A percentile compares a stretch with the other conserved stretches of the same genome.
Conservation (phyloP, 2,329 filamentous ascomycete genomes). For the Pseudohalonectria lignicola region DNA sequence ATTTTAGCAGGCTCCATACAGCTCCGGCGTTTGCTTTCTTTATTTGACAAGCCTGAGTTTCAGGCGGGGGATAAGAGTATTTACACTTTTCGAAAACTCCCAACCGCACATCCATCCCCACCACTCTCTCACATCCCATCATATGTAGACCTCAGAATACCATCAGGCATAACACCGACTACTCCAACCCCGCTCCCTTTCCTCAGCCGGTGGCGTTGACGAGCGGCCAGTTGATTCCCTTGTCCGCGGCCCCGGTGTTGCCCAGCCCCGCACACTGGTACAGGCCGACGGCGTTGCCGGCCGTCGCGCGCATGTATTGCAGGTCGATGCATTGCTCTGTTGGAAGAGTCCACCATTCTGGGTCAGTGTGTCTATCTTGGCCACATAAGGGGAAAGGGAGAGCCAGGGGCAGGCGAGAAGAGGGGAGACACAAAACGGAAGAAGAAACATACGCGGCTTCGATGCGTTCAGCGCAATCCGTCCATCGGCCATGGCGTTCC, state of each 20-base stretch:
- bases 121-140: too few species aligned
- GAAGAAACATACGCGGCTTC: conserved; percentile 20
- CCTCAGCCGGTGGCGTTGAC: conserved; percentile 1
- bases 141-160: too few species aligned
- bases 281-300: conserved; percentile 27
- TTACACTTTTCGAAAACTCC: too few species aligned
- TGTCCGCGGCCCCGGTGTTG: conserved; percentile 25
- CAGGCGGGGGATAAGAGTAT: too few species aligned
- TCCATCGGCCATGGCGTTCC: conserved; percentile 24
- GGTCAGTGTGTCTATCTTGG: neutral
- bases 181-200: too few species aligned
- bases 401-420: neutral
- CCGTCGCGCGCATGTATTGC: conserved; percentile 26
- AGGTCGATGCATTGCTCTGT: conserved; percentile 28
- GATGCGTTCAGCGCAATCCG: conserved; percentile 23
- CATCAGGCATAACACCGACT: too few species aligned
- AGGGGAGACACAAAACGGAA: neutral
- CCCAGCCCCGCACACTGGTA: conserved; percentile 26
- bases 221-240: conserved; percentile 28
- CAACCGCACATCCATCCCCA: too few species aligned
- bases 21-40: too few species aligned
- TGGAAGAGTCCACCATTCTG: conserved; percentile 3
- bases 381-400: neutral
- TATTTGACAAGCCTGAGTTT: too few species aligned
- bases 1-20: too few species aligned